Conservation (phyloP, 163 green algal genomes). For the Scenedesmus sp. region DNA sequence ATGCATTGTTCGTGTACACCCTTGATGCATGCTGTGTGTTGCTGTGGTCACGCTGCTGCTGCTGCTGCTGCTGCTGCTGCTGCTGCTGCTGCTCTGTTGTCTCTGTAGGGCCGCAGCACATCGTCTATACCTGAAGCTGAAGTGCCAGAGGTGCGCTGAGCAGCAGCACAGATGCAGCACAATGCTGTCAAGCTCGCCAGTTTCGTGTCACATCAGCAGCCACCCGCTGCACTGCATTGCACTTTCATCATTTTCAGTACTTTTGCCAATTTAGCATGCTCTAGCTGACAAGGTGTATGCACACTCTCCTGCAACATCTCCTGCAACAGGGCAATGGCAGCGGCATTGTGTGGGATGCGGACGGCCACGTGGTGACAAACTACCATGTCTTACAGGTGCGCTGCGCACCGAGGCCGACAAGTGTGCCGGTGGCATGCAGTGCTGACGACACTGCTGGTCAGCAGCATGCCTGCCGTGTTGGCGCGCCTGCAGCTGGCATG, state of each 20-base stretch:
- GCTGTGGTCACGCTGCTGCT: not conserved
- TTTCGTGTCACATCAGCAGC: not conserved
- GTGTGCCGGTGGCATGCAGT: too few species aligned
- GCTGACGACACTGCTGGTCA: not conserved
- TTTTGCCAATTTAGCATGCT: not conserved
- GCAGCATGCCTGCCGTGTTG: not conserved
- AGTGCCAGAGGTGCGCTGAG: conserved; percentile 64
- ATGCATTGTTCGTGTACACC: not conserved
- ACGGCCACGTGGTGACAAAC: conserved; percentile 57
- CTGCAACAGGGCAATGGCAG: conserved; percentile 77
- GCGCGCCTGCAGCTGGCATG: not conserved
- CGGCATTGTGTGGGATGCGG: conserved; percentile 68
- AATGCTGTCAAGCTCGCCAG: not conserved
- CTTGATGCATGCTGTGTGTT: not conserved
- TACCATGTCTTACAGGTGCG: conserved; percentile 56
- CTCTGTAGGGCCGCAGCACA: conserved; percentile 6
- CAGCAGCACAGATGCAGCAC: not conserved
- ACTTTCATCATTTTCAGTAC: not conserved
- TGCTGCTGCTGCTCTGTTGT: not conserved
- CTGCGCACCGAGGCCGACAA: not conserved
- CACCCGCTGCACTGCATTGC: not conserved
- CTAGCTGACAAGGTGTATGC: not conserved
- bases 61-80: not conserved
- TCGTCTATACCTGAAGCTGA: conserved; percentile 62
- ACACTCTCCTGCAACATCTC: too few species aligned